Conservation (phyloP, 805 yeast species). For the Metschnikowia matae region DNA sequence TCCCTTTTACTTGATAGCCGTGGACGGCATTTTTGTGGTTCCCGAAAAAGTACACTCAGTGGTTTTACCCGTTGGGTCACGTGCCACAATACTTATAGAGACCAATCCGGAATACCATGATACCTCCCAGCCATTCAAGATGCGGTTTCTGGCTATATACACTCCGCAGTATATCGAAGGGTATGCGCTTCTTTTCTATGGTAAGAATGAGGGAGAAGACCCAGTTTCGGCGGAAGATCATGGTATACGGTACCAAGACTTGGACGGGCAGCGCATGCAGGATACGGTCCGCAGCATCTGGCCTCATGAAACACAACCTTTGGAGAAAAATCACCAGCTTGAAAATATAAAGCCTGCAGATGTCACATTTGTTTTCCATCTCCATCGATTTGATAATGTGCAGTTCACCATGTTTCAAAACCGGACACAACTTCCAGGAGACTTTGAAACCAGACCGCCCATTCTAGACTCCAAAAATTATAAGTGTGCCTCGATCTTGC, state of each 20-base stretch:
- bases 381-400: constrained; percentile 28
- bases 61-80: constrained; percentile 30
- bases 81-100: constrained; percentile 25
- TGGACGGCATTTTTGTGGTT: constrained; percentile 29
- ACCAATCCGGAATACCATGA: constrained; percentile 20
- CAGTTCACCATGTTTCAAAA: constrained; percentile 24
- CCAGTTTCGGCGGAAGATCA: constrained; percentile 4
- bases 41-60: constrained; percentile 24
- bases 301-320: constrained; percentile 20
- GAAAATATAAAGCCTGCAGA: constrained; percentile 17
- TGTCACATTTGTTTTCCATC: constrained; percentile 25
- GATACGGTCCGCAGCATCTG: constrained; percentile 11
- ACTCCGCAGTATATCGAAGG: constrained; percentile 30
- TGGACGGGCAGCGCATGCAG: constrained; percentile 19
- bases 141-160: constrained; percentile 26
- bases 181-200: constrained; percentile 23
- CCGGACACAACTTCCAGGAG: constrained; percentile 15
- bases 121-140: constrained; percentile 18
- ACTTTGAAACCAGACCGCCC: constrained; percentile 26
- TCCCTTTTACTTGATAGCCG: constrained; percentile 25
- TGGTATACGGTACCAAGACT: constrained; percentile 20
- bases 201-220: neutral
- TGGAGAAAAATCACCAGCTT: constrained; percentile 8
- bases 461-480: constrained; percentile 6
- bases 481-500: constrained; percentile 3